Base-by-base conservation (phyloP, 495 filamentous ascomycete genomes). In the Penicillium bialowiezense region DNA sequence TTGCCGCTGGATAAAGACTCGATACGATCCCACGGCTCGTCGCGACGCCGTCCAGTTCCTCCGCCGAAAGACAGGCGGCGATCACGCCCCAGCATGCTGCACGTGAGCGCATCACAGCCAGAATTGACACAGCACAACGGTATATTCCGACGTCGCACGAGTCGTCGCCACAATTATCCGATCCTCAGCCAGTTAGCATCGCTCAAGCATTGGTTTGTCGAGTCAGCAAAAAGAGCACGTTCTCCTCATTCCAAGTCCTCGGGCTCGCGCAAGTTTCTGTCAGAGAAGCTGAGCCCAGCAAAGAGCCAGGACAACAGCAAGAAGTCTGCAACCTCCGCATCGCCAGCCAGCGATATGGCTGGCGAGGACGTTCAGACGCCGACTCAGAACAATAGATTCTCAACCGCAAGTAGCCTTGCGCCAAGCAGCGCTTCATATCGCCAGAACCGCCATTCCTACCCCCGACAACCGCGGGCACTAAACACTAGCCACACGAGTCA, bases 181-280 rank as follows among this genome's bases (percentile, higher is more conserved):
- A 80, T 92, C 39, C 79, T 90, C 37, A 85, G 85, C 56, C 88
- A 91, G 58, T 68, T 92, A 5, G 87, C 90, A 1, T 86, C 86
- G 17, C 83, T 96, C 68, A 97, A 97, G 58, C 86, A 89, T 56
- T 92, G 88, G 88, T 82, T 92, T 55, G 77, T 88, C 35, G 86
- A 90, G 48, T 86, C 83, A 38, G 82, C 86, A 28, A 91, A 89
- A 64, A 73, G 87, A 39, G 82, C 85, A 37, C 83, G 79, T 37
- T 90, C 87, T 26, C 88, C 88, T 1, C 67, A 70, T 51, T 50
- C 63, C 7, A 73, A 71, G 46, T 55, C 59, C 19, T 20, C 62
- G 17, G 52, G 63, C 21, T 61, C 66, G 36, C 68, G 68, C 39
- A 76, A 76, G 33, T 67, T 69, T 31, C 63, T 72, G 4, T 52